Percentiles rank a stretch among this genome's conserved stretches.
Conservation (phyloP, 345 rosid genomes). For the Mercurialis annua region DNA sequence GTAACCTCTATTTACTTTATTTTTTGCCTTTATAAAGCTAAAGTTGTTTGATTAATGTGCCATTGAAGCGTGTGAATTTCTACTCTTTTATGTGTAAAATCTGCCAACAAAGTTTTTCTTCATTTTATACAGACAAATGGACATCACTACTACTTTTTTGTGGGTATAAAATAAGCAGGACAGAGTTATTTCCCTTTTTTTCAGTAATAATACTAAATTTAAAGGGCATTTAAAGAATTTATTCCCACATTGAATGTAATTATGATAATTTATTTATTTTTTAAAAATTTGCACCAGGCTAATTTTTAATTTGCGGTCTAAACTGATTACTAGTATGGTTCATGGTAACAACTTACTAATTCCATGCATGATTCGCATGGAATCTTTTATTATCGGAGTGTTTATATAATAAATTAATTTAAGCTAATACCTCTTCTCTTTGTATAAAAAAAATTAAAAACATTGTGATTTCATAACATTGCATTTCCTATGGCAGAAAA, state of each 20-base stretch:
- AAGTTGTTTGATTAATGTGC: constrained; percentile 21
- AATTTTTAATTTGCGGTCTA: too few relatives aligned
- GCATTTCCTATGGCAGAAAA: too few relatives aligned
- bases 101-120: constrained; percentile 24
- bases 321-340: too few relatives aligned
- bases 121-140: constrained; percentile 17
- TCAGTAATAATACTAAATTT: not conserved
- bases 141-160: constrained; percentile 17
- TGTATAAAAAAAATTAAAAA: too few relatives aligned
- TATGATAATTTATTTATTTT: too few relatives aligned
- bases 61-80: constrained; percentile 17
- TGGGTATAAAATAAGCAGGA: constrained; percentile 20
- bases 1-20: not conserved
- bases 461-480: too few relatives aligned
- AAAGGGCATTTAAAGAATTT: not conserved
- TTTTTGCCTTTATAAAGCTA: not conserved
- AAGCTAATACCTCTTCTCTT: too few relatives aligned
- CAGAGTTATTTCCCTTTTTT: constrained; percentile 10
- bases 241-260: constrained; percentile 4
- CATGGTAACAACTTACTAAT: too few relatives aligned
- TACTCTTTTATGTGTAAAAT: not conserved
- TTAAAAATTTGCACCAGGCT: too few relatives aligned
- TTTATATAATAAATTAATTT: too few relatives aligned
- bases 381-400: too few relatives aligned
- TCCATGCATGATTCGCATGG: too few relatives aligned